Percentiles rank a stretch among this genome's conserved stretches.
Conservation (phyloP, 2,329 filamentous ascomycete species). For the Monosporascus cannonballus region DNA sequence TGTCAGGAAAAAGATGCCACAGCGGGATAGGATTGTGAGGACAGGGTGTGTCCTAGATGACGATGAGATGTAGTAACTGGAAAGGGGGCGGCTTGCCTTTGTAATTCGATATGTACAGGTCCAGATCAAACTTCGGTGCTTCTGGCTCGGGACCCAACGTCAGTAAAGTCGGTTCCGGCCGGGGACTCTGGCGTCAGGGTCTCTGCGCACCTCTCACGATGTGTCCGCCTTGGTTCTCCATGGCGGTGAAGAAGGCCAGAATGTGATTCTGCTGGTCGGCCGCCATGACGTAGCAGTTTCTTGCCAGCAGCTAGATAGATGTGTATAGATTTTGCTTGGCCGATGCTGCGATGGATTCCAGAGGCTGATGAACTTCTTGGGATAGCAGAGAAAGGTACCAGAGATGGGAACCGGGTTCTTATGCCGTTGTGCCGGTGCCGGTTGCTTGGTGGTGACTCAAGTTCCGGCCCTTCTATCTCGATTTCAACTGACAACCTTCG, state of each 20-base stretch:
- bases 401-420: too few relatives aligned
- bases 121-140: slow-evolving; percentile 81
- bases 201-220: slow-evolving; percentile 40
- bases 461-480: too few relatives aligned
- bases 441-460: too few relatives aligned
- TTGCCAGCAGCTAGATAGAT: neutral
- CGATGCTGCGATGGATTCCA: too few relatives aligned
- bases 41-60: neutral
- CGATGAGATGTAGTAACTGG: neutral
- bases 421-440: too few relatives aligned
- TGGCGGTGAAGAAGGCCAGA: slow-evolving; percentile 38
- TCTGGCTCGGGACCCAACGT: slow-evolving; percentile 40
- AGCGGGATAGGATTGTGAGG: neutral
- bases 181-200: slow-evolving; percentile 7
- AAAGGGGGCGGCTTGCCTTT: slow-evolving; percentile 51
- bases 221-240: slow-evolving; percentile 38
- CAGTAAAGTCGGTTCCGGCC: neutral
- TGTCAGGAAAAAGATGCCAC: slow-evolving; percentile 2
- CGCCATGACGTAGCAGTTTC: slow-evolving; percentile 25
- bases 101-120: slow-evolving; percentile 88
- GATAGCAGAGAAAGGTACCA: too few relatives aligned
- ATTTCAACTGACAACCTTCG: too few relatives aligned
- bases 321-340: too few relatives aligned
- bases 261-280: slow-evolving; percentile 26
- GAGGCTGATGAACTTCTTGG: too few relatives aligned